Base-by-base conservation (phyloP, 129 eudicot genomes). In the Erigeron canadensis region DNA sequence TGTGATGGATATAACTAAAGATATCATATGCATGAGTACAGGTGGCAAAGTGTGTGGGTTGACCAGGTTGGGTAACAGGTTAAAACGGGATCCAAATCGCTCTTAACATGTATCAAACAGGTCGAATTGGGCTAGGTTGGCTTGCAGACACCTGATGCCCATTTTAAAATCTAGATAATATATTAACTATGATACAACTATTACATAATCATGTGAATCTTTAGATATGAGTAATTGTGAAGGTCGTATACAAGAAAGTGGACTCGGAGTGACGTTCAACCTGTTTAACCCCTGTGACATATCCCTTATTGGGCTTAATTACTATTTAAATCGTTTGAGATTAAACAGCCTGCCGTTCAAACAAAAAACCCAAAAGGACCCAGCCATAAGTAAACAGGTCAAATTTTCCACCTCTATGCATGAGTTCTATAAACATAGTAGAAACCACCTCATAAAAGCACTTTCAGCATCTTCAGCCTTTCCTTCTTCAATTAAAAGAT, bases 381-480 rank as follows among this genome's bases (percentile, higher is more conserved):
- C 10, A 16, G 4, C n/a, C 22, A 51, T 51, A 51, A 51, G 58
- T 51, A 51, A 11, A 48, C 16, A 17, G 54, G 55, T 48, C 19
- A 48, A 15, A 15, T 12, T 15, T 4, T 17, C 55, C 55, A 48
- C 55, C 18, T 61, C 37, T 55, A 64, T 13, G 17, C 56, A 59
- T 2, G 48, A 37, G 44, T 41, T 61, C 43, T 65, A 16, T 17
- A 40, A 12, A 57, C 47, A 74, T 42, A 84, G 58, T 46, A 46
- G 50, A 8, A 45, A 63, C 18, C 42, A 91, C 98, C 96, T 85
- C 54, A 41, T 67, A 72, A 92, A 89, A 60, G 68, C 38, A 59
- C 19, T 73, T 72, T 87, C 98, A 44, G 98, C 98, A 61, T 85
- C 98, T 22, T 81, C 53, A 40, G 78, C 79, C 57, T 82, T 92